These are phyloP conservation scores for Epichloe elymi DNA, from an alignment of 2,329 filamentous ascomycete species.

Conservation along the genomic window DNA sequence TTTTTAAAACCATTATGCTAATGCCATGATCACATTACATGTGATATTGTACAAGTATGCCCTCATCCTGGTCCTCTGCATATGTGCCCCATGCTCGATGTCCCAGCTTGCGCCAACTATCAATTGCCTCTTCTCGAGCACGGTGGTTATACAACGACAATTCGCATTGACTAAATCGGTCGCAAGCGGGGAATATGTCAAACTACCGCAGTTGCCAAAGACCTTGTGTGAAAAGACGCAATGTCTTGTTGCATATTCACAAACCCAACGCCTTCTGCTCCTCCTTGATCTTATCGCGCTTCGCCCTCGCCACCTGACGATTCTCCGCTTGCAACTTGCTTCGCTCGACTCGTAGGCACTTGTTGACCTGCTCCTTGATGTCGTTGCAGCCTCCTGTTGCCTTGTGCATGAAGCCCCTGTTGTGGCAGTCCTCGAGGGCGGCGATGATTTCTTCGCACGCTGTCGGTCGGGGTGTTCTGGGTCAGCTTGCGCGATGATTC, in stretches of 20 bases:
- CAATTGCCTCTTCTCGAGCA: background rate
- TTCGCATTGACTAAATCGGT: background rate
- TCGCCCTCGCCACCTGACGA: slow-evolving; percentile 53
- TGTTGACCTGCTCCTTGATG: slow-evolving; percentile 70
- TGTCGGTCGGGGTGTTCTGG: slow-evolving; percentile 25
- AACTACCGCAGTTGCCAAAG: background rate
- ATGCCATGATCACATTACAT: background rate
- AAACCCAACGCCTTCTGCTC: slow-evolving; percentile 45
- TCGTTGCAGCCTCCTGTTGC: slow-evolving; percentile 81
- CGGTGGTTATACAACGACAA: background rate
- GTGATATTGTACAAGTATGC: background rate
- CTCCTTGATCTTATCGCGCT: slow-evolving; percentile 56
- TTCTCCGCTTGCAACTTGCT: slow-evolving; percentile 67
- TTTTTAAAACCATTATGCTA: background rate
- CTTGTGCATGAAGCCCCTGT: slow-evolving; percentile 84
- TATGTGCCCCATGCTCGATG: background rate
- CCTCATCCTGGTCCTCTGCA: background rate
- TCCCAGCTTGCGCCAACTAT: background rate
- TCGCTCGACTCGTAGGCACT: slow-evolving; percentile 71
- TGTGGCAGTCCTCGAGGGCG: slow-evolving; percentile 90
- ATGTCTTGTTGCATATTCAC: slow-evolving; percentile 10
- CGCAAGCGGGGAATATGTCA: background rate
- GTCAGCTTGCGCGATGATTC: background rate
- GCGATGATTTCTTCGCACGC: slow-evolving; percentile 92
- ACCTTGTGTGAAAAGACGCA: background rate